Evolutionary conservation across 768 basidiomycete genomes (phyloP), one percentile per base, ranked within the genome.

Genomic region (Tricholoma hemisulphureum): DNA sequence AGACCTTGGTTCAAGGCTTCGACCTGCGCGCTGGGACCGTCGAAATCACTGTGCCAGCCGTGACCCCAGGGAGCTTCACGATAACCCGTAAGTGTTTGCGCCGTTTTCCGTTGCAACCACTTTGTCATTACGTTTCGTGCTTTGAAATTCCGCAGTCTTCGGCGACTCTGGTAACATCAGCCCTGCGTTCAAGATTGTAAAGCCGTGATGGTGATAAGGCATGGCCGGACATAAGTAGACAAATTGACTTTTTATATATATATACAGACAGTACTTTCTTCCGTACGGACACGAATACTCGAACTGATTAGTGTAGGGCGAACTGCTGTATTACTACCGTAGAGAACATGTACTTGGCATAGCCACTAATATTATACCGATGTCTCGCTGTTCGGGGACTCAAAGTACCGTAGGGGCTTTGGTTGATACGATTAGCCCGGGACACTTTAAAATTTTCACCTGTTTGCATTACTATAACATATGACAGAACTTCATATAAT

Each of bases 91-190:
- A 73, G 80, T n/a, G n/a, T n/a, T 75, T 52, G 6, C 16, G 4
- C 49, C 14, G 2, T 13, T 23, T 41, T 6, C n/a, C 45, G 1
- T 31, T 53, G 31, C 18, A 57, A 16, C 20, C 16, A 26, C 13
- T 21, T 39, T 21, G 29, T 35, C 49, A 51, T 23, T 14, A 55
- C 11, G 49, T 51, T 14, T 56, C 11, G 49, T 51, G 9, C 13
- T 11, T 43, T n/a, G n/a, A n/a, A 58, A 32, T 28, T 43, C 4
- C 9, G 5, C 46, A 81, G 81, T 81, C 51, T 79, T 79, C 56
- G 80, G 81, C 18, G 78, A 81, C 62, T 81, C 81, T 29, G 79
- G 79, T 39, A 75, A 81, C 65, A 64, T 65, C 55, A 79, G 78
- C 61, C 69, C 69, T 7, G 55, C 57, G 13, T 80, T 80, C 68